Conservation (phyloP, 768 basidiomycete genomes). For the Boletus rubescentipes region DNA sequence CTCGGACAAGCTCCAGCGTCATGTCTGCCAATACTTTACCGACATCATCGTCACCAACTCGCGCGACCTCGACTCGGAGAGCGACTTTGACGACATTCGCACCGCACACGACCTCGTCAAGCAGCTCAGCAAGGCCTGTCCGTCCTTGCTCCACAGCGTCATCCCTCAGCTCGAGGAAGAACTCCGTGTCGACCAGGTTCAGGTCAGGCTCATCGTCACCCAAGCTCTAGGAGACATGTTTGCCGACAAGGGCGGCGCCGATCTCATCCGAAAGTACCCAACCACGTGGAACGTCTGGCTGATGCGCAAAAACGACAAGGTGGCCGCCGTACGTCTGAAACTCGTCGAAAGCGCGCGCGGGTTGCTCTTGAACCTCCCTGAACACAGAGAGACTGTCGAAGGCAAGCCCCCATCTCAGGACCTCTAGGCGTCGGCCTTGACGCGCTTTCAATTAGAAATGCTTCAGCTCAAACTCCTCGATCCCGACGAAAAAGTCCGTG, state of each 20-base stretch:
- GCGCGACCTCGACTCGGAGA: slow-evolving; percentile 50
- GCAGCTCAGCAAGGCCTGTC: slow-evolving; percentile 75
- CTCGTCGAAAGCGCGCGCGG: slow-evolving; percentile 71
- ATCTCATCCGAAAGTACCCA: slow-evolving; percentile 79
- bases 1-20: slow-evolving; percentile 82
- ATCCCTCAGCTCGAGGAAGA: slow-evolving; percentile 94
- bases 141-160: slow-evolving; percentile 81
- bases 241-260: slow-evolving; percentile 67
- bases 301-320: slow-evolving; percentile 74
- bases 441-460: slow-evolving; percentile 42
- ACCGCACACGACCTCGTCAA: slow-evolving; percentile 85
- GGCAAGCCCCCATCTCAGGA: slow-evolving; percentile 43
- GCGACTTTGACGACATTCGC: slow-evolving; percentile 66
- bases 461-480: slow-evolving; percentile 70
- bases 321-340: slow-evolving; percentile 64
- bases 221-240: slow-evolving; percentile 91
- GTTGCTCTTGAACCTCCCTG: slow-evolving; percentile 63
- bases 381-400: slow-evolving; percentile 69
- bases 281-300: slow-evolving; percentile 86
- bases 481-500: slow-evolving; percentile 89
- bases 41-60: slow-evolving; percentile 74
- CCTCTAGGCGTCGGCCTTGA: slow-evolving; percentile 1
- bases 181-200: slow-evolving; percentile 69
- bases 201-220: slow-evolving; percentile 77
- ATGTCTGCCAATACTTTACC: slow-evolving; percentile 90